These are phyloP conservation scores for Scheffersomyces coipomensis DNA, from an alignment of 805 yeast genomes.

Conservation along the genomic window DNA sequence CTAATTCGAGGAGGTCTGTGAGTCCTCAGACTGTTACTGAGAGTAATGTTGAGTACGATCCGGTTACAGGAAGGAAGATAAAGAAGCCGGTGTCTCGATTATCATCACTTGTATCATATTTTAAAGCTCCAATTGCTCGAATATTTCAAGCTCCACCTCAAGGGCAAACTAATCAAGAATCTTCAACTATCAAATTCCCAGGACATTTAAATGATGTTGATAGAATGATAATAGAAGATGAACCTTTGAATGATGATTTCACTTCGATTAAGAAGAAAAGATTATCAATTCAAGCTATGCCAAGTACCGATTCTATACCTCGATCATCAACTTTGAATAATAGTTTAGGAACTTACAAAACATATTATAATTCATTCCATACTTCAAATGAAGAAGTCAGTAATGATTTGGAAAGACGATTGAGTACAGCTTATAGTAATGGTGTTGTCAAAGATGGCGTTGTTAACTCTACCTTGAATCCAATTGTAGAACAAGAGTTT, in stretches of 20 bases:
- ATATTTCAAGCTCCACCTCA: background rate
- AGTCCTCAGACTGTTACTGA: constrained; percentile 13
- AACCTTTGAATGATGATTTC: constrained; percentile 20
- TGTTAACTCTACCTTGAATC: background rate
- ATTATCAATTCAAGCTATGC: constrained; percentile 21
- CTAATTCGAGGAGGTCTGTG: constrained; percentile 10
- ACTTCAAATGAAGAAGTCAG: constrained; percentile 15
- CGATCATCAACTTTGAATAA: constrained; percentile 19
- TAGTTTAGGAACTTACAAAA: constrained; percentile 17
- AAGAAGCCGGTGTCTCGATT: background rate
- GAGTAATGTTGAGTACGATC: background rate
- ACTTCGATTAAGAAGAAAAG: constrained; percentile 25
- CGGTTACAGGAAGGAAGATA: background rate
- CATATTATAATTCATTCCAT: constrained; percentile 15
- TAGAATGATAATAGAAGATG: constrained; percentile 5
- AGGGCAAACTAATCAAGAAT: background rate
- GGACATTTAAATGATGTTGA: background rate
- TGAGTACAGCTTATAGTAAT: constrained; percentile 18
- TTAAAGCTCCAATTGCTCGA: background rate
- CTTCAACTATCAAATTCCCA: background rate
- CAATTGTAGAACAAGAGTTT: background rate
- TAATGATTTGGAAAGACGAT: constrained; percentile 28
- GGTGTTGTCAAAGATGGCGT: constrained; percentile 12
- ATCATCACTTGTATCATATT: background rate
- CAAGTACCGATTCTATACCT: constrained; percentile 17